Conservation (phyloP, 768 basidiomycete species). For the Agaricus subrufescens region DNA sequence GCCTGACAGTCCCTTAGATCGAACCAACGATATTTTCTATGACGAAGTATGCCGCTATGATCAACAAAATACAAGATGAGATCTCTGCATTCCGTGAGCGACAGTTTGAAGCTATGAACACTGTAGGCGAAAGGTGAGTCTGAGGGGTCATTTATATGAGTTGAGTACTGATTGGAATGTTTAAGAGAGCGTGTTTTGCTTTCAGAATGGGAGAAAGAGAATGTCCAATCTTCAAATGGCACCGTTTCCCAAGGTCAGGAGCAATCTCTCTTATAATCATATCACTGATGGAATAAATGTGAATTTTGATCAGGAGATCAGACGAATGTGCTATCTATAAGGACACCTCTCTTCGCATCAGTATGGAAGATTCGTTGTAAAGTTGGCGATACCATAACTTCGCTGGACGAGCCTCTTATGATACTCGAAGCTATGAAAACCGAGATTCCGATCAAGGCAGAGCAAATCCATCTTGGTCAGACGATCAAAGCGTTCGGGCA, state of each 20-base stretch:
- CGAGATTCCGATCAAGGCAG: slow-evolving; percentile 45
- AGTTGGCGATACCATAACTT: slow-evolving; percentile 35
- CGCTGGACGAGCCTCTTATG: slow-evolving; percentile 38
- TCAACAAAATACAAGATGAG: slow-evolving; percentile 36
- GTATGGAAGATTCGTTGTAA: slow-evolving; percentile 47
- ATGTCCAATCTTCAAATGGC: neutral
- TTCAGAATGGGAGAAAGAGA: slow-evolving; percentile 4
- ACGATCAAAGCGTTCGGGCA: slow-evolving; percentile 32
- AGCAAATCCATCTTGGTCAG: slow-evolving; percentile 40
- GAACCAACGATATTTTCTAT: slow-evolving; percentile 51
- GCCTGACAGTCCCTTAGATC: slow-evolving; percentile 26
- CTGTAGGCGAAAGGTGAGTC: slow-evolving; percentile 38
- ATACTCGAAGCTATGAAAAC: slow-evolving; percentile 68
- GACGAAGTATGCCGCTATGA: slow-evolving; percentile 39
- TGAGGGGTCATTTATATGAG: slow-evolving; percentile 27
- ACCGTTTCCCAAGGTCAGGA: neutral
- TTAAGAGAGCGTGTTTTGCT: neutral
- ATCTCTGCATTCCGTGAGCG: slow-evolving; percentile 33
- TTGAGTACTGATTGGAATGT: slow-evolving; percentile 35
- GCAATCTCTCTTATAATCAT: too few species aligned
- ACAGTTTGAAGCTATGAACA: slow-evolving; percentile 29
- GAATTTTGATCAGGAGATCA: neutral
- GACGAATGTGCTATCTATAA: slow-evolving; percentile 14
- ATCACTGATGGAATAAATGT: too few species aligned
- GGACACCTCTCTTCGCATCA: slow-evolving; percentile 36